Evolutionary conservation across 805 yeast species (phyloP).

Genomic region (Lipomyces lipofer): DNA sequence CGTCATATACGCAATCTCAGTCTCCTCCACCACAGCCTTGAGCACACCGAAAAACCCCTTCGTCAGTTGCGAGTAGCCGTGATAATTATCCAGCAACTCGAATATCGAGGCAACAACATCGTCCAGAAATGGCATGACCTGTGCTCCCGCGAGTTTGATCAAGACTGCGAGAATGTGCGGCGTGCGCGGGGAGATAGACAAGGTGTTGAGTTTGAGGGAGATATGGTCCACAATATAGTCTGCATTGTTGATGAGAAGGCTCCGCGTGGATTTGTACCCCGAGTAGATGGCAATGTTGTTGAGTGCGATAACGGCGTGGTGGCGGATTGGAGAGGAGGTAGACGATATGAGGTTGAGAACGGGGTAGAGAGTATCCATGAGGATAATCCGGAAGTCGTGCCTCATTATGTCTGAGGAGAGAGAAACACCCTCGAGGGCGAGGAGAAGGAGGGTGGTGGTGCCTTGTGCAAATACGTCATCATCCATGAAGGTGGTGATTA

Average conservation of each 20-base stretch:
- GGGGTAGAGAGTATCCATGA: slow-evolving; percentile 72
- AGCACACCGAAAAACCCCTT: slow-evolving; percentile 75
- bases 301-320: slow-evolving; percentile 56
- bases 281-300: slow-evolving; percentile 51
- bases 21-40: slow-evolving; percentile 53
- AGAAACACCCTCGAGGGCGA: slow-evolving; percentile 32
- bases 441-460: slow-evolving; percentile 17
- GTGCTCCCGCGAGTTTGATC: slow-evolving; percentile 67
- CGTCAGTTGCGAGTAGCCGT: slow-evolving; percentile 72
- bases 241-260: slow-evolving; percentile 62
- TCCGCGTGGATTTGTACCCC: slow-evolving; percentile 53
- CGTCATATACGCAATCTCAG: slow-evolving; percentile 3
- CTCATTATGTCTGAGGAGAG: slow-evolving; percentile 34
- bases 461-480: slow-evolving; percentile 15
- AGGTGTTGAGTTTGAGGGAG: slow-evolving; percentile 67
- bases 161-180: slow-evolving; percentile 69
- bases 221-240: slow-evolving; percentile 81
- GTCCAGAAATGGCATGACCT: slow-evolving; percentile 61
- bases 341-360: slow-evolving; percentile 72
- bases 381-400: slow-evolving; percentile 50
- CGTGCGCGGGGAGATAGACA: slow-evolving; percentile 72
- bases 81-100: slow-evolving; percentile 76
- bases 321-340: slow-evolving; percentile 46
- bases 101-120: slow-evolving; percentile 78
- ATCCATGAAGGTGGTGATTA: slow-evolving; percentile 14